Evolutionary conservation across 2,329 filamentous ascomycete genomes (phyloP).

Genomic region (Fusarium newnesense): DNA sequence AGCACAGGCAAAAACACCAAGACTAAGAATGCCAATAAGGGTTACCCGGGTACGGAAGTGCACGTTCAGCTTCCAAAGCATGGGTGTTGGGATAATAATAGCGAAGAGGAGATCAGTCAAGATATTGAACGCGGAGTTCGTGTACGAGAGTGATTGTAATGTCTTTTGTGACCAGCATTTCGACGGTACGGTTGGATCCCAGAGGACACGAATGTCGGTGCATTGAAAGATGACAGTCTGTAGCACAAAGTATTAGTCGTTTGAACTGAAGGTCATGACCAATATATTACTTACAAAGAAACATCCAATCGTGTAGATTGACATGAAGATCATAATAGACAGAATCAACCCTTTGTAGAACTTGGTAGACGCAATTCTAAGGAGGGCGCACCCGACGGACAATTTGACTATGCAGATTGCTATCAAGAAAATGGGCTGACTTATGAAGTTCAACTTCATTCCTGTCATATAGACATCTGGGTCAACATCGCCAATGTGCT

Average conservation of each 20-base stretch:
- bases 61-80: constrained; percentile 54
- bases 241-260: background rate
- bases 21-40: constrained; percentile 53
- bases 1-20: constrained; percentile 57
- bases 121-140: constrained; percentile 52
- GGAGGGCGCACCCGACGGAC: constrained; percentile 53
- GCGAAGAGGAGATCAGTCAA: constrained; percentile 53
- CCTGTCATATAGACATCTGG: constrained; percentile 48
- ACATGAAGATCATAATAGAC: constrained; percentile 51
- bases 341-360: constrained; percentile 51
- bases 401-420: constrained; percentile 56
- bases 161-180: constrained; percentile 55
- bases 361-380: constrained; percentile 53
- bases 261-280: rapidly evolving
- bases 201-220: constrained; percentile 55
- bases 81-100: constrained; percentile 50
- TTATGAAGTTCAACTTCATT: constrained; percentile 55
- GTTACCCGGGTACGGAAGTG: constrained; percentile 53
- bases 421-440: constrained; percentile 56
- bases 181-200: constrained; percentile 53
- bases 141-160: constrained; percentile 55
- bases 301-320: constrained; percentile 46
- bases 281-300: constrained; percentile 48
- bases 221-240: constrained; percentile 61
- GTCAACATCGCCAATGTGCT: constrained; percentile 56